Evolutionary conservation across 2,329 filamentous ascomycete species (phyloP).

Genomic region (Cadophora malorum): DNA sequence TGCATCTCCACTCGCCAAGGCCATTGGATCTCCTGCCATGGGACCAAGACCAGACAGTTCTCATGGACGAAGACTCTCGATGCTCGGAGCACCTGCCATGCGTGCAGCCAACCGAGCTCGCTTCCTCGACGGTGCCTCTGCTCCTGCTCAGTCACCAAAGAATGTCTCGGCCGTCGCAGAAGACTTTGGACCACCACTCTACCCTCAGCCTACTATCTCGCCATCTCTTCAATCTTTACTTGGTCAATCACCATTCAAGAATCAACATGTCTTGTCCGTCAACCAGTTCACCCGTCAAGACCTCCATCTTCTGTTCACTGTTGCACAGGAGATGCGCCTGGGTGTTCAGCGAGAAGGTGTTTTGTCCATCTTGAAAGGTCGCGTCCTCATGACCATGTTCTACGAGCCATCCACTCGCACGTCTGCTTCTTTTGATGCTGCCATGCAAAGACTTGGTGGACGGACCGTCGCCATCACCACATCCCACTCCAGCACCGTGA

Average conservation of each 20-base stretch:
- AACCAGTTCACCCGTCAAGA: conserved; percentile 88
- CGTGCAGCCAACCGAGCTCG: conserved; percentile 47
- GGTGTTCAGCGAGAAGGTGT: conserved; percentile 93
- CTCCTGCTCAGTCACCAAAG: conserved; percentile 45
- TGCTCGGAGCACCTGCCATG: conserved; percentile 43
- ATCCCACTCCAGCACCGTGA: conserved; percentile 84
- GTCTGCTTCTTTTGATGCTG: conserved; percentile 93
- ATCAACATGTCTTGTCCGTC: conserved; percentile 89
- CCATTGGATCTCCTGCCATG: conserved; percentile 42
- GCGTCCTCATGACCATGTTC: conserved; percentile 91
- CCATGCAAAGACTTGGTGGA: conserved; percentile 97
- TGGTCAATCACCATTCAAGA: conserved; percentile 83
- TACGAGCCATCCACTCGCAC: conserved; percentile 97
- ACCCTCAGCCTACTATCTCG: conserved; percentile 58
- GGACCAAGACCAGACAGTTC: conserved; percentile 47
- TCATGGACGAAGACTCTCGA: conserved; percentile 45
- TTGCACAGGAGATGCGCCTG: conserved; percentile 96
- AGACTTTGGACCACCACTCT: conserved; percentile 54
- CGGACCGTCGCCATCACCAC: conserved; percentile 84
- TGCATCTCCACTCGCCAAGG: conserved; percentile 64
- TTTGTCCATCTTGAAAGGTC: conserved; percentile 83
- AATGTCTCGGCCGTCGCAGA: conserved; percentile 47
- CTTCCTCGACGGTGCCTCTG: conserved; percentile 47
- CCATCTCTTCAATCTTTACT: conserved; percentile 75
- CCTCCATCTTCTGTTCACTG: conserved; percentile 91